A percentile compares a stretch with the other conserved stretches of the same genome.
Conservation (phyloP, 331 rosid species). For the Malus hybrid region DNA sequence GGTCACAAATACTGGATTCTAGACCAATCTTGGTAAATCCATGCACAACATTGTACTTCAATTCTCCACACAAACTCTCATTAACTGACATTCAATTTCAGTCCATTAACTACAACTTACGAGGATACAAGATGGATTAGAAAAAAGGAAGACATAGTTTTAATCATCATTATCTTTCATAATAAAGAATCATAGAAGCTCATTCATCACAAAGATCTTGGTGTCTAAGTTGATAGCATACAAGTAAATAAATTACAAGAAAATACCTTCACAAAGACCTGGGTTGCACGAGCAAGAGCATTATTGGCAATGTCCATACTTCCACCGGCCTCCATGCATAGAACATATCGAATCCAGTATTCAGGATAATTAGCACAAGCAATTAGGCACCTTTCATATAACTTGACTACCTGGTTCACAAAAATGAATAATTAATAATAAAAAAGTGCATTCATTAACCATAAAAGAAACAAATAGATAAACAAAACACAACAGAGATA, state of each 20-base stretch:
- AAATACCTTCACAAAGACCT: constrained; percentile 92
- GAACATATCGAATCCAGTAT: constrained; percentile 84
- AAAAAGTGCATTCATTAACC: neutral
- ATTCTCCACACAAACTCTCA: neutral
- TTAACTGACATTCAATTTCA: neutral
- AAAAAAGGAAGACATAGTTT: neutral
- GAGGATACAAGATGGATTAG: neutral
- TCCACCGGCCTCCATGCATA: constrained; percentile 67
- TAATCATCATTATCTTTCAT: neutral
- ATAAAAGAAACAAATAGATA: constrained; percentile 26
- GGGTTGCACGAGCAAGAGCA: constrained; percentile 20
- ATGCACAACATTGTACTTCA: neutral
- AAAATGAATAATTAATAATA: constrained; percentile 2
- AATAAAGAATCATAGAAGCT: neutral
- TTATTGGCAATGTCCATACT: constrained; percentile 82
- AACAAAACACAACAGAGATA: constrained; percentile 52
- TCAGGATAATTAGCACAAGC: constrained; percentile 99
- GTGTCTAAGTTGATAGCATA: neutral
- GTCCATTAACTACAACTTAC: neutral
- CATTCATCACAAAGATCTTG: neutral
- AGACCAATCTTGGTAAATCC: neutral
- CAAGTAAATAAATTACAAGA: neutral
- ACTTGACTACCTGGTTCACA: constrained; percentile 74
- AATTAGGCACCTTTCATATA: constrained; percentile 91
- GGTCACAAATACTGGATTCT: neutral